Percentiles rank a stretch among this genome's conserved stretches.
phyloP scores from a whole-genome alignment of 371 early-diverging fungal genomes.

The Syncephalastrum contaminatum region DNA sequence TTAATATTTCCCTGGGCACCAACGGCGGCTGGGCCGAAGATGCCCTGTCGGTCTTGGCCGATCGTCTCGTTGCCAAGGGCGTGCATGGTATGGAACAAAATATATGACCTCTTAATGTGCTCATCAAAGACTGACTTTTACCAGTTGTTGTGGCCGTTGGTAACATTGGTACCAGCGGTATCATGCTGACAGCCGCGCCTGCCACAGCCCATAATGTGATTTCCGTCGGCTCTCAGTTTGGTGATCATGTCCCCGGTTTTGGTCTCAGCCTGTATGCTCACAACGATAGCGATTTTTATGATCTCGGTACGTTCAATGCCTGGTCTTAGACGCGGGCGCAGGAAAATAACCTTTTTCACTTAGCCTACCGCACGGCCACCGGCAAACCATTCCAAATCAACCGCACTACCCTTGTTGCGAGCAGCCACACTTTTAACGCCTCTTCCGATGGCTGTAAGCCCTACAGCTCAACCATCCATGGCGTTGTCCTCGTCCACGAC shows the following conservation, averaged over 20 bases:
- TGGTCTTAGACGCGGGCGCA: no score
- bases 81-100: slow-evolving; percentile 26
- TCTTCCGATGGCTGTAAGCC: no score
- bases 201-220: slow-evolving; percentile 56
- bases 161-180: slow-evolving; percentile 66
- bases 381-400: slow-evolving; percentile 12
- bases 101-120: background rate
- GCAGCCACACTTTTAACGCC: no score
- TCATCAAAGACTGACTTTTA: background rate
- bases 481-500: slow-evolving; percentile 41
- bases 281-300: no score
- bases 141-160: slow-evolving; percentile 57
- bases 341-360: no score
- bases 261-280: slow-evolving; percentile 10
- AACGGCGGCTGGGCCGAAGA: slow-evolving; percentile 36
- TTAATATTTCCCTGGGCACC: slow-evolving; percentile 24
- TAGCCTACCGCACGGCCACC: slow-evolving; percentile 28
- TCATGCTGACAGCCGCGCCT: slow-evolving; percentile 58
- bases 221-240: slow-evolving; percentile 67
- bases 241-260: slow-evolving; percentile 26
- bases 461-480: no score
- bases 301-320: no score
- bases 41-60: slow-evolving; percentile 25
- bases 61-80: slow-evolving; percentile 29
- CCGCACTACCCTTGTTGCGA: slow-evolving; percentile 5